Percentiles rank a stretch among this genome's conserved stretches.
These are phyloP conservation scores for Colletotrichum aenigma DNA, from an alignment of 2,329 filamentous ascomycete species.

Conservation along the genomic window DNA sequence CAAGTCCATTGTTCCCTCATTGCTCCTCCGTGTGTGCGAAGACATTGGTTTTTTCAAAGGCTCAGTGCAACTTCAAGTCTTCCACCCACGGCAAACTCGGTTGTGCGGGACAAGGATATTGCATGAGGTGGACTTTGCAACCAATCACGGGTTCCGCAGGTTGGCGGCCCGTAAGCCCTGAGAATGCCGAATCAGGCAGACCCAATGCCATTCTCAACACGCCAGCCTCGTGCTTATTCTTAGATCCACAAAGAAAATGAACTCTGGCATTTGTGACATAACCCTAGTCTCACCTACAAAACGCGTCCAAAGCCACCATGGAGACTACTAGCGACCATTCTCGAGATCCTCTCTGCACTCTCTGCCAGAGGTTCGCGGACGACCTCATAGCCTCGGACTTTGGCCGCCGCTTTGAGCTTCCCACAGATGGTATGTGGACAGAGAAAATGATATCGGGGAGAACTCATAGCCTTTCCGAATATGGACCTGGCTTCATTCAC, in stretches of 20 bases:
- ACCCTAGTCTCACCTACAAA: too few species aligned
- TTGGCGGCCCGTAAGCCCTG: neutral
- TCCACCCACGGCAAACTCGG: neutral
- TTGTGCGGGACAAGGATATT: neutral
- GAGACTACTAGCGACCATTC: accelerated
- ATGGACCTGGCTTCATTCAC: neutral
- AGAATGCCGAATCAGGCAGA: neutral
- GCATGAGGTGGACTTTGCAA: neutral
- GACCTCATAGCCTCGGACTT: neutral
- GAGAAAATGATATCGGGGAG: accelerated
- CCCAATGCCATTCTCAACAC: too few species aligned
- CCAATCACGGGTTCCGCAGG: neutral
- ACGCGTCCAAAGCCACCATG: too few species aligned
- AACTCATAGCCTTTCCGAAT: accelerated
- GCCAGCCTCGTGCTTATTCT: neutral
- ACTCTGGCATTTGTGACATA: too few species aligned
- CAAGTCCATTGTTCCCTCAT: too few species aligned
- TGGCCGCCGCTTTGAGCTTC: neutral
- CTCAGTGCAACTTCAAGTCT: neutral
- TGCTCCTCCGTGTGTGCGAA: too few species aligned
- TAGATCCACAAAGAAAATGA: neutral
- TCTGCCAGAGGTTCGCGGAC: neutral
- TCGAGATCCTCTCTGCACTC: neutral
- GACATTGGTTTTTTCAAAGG: neutral
- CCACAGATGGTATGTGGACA: neutral